Evolutionary conservation across 768 basidiomycete genomes (phyloP).

Genomic region (Clathrus columnatus): DNA sequence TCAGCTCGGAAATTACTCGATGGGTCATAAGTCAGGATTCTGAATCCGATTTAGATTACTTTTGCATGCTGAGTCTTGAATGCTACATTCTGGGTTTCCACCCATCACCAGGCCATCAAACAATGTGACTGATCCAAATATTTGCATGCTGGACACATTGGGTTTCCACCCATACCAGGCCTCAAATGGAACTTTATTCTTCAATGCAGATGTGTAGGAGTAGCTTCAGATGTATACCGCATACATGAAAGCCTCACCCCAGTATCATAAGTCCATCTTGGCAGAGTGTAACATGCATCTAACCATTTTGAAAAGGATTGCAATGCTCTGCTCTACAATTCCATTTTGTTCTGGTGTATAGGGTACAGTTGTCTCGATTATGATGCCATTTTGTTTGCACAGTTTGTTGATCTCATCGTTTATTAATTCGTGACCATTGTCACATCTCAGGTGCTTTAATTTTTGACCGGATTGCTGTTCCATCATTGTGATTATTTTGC

Average conservation of each 20-base stretch:
- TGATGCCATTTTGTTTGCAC: not conserved
- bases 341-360: conserved; percentile 3
- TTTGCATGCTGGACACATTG: conserved; percentile 11
- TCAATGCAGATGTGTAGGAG: conserved; percentile 14
- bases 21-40: too few relatives aligned
- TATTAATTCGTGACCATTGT: conserved; percentile 21
- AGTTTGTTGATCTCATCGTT: conserved; percentile 12
- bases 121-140: conserved; percentile 15
- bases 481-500: conserved; percentile 11
- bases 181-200: conserved; percentile 16
- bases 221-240: conserved; percentile 15
- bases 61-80: too few relatives aligned
- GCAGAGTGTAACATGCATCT: not conserved
- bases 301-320: not conserved
- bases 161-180: conserved; percentile 14
- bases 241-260: conserved; percentile 14
- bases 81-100: too few relatives aligned
- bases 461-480: conserved; percentile 15
- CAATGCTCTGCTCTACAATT: not conserved
- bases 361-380: not conserved
- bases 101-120: conserved; percentile 10
- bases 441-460: conserved; percentile 13
- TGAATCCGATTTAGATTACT: too few relatives aligned
- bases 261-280: not conserved
- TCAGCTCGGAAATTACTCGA: too few relatives aligned